Conservation (phyloP, 805 yeast genomes). For the Priceomyces carsonii region DNA sequence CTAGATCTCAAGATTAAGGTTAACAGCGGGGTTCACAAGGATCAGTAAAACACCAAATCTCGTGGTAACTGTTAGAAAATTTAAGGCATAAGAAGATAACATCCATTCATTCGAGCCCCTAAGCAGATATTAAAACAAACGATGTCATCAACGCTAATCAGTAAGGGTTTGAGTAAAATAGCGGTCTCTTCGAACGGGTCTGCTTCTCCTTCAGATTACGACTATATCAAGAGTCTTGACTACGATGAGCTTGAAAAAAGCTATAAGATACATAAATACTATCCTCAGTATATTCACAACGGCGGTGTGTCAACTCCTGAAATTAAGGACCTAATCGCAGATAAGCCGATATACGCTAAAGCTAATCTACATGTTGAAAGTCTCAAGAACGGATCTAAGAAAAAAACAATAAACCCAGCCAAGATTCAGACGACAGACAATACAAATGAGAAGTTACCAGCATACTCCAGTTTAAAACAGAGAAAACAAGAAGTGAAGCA, state of each 20-base stretch:
- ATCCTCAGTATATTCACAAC: constrained; percentile 40
- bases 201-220: constrained; percentile 10
- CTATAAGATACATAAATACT: constrained; percentile 37
- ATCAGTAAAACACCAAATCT: no score
- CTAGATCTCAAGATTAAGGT: no score
- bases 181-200: background rate
- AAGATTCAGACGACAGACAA: no score
- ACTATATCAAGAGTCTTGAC: constrained; percentile 26
- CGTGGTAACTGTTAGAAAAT: no score
- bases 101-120: no score
- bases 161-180: constrained; percentile 12
- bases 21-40: no score
- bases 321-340: constrained; percentile 30
- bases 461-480: no score
- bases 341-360: constrained; percentile 42
- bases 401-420: no score
- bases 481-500: background rate
- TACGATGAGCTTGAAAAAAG: constrained; percentile 36
- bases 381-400: no score
- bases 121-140: no score
- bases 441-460: no score
- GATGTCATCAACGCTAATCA: constrained; percentile 14
- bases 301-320: constrained; percentile 36
- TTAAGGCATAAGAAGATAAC: no score
- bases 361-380: constrained; percentile 33